Base-by-base conservation (phyloP, 352 stramenopile genomes). In the Phytophthora podocarpi region DNA sequence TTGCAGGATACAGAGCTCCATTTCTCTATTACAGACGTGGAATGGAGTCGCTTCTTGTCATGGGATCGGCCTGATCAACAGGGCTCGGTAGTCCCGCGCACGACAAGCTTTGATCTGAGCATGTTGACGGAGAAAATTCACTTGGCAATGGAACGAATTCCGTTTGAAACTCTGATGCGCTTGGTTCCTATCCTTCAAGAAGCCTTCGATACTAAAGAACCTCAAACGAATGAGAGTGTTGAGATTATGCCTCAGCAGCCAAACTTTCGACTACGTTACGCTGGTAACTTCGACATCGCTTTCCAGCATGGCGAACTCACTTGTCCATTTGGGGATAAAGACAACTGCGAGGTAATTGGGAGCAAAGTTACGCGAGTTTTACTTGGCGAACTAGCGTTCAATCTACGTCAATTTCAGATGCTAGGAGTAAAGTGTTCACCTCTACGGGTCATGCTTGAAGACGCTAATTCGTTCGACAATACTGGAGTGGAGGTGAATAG, bases 391-490 rank as follows among this genome's bases (percentile, higher is more conserved):
- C 31, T 89, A 2, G 68, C 61, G 4, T 62, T 89, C 35, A 81
- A 72, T 30, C 57, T 74, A 10, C 67, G 70, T 8, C 82, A 91
- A 51, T 84, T 90, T 10, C 78, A 87, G 37, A 77, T 80, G 10
- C 13, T 88, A 5, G 42, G 35, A 0, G 34, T 90, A 13, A 76
- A 63, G n/a, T 74, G 59, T 26, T 40, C 59, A 16, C 59, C 59
- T 12, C 16, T 74, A 28, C 39, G 52, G 37, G 42, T 70, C n/a
- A 49, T 74, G 34, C 65, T 74, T 10, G 59, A 74, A 50, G 53
- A 62, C 41, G 65, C 36, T 3, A 21, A 31, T n/a, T 51, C 41
- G n/a, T n/a, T 37, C 4, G 45, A 27, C 18, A 36, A 24, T 3
- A 32, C 13, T n/a, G 36, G 41, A 35, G 15, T 23, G 16, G 23